Evolutionary conservation across 139 green algal species (phyloP).

Genomic region (Micractinium sp.): DNA sequence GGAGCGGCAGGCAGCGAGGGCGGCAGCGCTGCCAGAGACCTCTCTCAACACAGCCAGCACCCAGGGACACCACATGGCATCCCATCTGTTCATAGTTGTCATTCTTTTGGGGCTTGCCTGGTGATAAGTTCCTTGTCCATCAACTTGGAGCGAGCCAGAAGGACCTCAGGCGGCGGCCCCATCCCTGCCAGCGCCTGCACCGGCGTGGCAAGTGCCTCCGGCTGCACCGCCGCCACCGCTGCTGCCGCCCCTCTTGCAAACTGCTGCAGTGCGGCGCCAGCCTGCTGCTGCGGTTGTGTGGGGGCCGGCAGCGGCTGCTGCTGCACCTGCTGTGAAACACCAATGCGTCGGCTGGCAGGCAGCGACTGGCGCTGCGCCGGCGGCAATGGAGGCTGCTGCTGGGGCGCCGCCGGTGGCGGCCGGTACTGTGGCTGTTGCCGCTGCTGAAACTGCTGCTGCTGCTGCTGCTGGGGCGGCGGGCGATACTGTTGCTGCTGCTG

Average conservation of each 20-base stretch:
- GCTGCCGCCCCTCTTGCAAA: background rate
- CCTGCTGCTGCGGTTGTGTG: background rate
- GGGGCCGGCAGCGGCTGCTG: background rate
- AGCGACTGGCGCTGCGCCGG: background rate
- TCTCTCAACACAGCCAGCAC: background rate
- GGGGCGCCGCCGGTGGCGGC: background rate
- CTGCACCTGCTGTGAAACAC: background rate
- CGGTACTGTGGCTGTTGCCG: slow-evolving; percentile 7
- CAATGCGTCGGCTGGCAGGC: background rate
- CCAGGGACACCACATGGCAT: background rate
- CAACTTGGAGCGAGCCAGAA: slow-evolving; percentile 31
- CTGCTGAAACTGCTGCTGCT: background rate
- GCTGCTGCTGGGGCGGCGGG: background rate
- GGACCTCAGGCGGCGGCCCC: background rate
- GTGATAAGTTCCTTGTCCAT: slow-evolving; percentile 53
- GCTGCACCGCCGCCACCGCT: background rate
- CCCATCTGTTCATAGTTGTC: background rate
- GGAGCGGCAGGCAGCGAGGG: background rate
- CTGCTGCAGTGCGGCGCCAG: background rate
- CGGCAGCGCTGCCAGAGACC: too few species aligned
- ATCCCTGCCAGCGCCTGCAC: slow-evolving; percentile 2
- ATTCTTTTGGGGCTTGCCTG: background rate
- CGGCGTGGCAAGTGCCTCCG: background rate
- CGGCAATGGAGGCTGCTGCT: background rate
- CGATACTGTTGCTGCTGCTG: background rate